These are phyloP conservation scores for Penicillium desertorum DNA, from an alignment of 495 filamentous ascomycete species.

Conservation along the genomic window DNA sequence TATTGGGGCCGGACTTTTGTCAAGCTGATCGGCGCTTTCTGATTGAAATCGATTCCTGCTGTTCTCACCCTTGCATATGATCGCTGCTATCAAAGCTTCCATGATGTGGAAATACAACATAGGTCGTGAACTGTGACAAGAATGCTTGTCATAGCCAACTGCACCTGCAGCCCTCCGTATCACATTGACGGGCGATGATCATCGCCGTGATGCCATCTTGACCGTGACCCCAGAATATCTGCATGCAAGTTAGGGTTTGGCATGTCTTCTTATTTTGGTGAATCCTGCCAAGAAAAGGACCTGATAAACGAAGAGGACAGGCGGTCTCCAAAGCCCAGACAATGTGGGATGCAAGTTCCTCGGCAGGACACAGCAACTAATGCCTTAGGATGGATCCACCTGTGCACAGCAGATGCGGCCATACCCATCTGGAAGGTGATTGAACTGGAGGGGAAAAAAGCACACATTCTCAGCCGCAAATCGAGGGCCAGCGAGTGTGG, in stretches of 20 bases:
- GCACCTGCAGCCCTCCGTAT: constrained; percentile 17
- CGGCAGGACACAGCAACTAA: not conserved
- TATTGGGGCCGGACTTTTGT: not conserved
- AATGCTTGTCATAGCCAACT: constrained; percentile 23
- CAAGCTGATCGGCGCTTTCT: not conserved
- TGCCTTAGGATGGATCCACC: constrained; percentile 1
- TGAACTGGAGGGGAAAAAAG: constrained; percentile 6
- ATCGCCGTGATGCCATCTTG: not conserved
- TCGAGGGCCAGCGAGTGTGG: constrained; percentile 20
- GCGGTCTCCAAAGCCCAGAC: not conserved
- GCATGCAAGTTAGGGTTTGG: not conserved
- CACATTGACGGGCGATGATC: constrained; percentile 1
- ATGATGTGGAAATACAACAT: constrained; percentile 15
- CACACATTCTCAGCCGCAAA: constrained; percentile 14
- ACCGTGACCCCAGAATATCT: not conserved
- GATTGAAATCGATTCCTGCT: not conserved
- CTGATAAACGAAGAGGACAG: not conserved
- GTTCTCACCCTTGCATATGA: constrained; percentile 24
- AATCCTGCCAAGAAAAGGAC: not conserved
- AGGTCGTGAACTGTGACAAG: constrained; percentile 13
- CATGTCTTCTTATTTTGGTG: not conserved
- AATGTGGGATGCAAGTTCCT: constrained; percentile 1
- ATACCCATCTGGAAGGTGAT: not conserved
- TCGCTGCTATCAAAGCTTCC: constrained; percentile 14
- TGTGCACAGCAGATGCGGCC: constrained; percentile 9